These are phyloP conservation scores for Fusarium nygamai DNA, from an alignment of 2,329 filamentous ascomycete genomes.

Conservation along the genomic window DNA sequence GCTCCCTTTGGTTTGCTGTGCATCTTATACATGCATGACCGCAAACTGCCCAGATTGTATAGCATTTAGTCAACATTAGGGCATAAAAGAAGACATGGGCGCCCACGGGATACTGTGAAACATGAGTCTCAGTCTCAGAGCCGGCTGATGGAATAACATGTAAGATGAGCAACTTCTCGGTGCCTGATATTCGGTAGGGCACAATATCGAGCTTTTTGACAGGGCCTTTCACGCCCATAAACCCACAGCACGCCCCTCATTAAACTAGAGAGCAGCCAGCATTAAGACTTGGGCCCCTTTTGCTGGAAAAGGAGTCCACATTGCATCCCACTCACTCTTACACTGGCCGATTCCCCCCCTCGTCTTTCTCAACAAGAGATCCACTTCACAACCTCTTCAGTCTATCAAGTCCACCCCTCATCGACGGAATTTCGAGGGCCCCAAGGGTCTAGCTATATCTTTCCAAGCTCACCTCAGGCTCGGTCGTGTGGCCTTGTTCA, in stretches of 20 bases:
- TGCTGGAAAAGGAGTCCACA: conserved; percentile 37
- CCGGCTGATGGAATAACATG: not conserved
- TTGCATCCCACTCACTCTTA: conserved; percentile 36
- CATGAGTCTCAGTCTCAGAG: conserved; percentile 32
- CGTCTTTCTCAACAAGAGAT: conserved; percentile 23
- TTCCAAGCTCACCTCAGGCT: conserved; percentile 3
- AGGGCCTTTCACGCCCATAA: conserved; percentile 24
- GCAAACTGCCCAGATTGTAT: not conserved
- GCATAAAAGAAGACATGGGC: conserved; percentile 5
- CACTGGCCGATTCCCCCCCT: conserved; percentile 31
- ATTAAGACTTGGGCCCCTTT: conserved; percentile 33
- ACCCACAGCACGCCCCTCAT: conserved; percentile 36
- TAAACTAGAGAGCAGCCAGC: conserved; percentile 32
- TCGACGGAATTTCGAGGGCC: conserved; percentile 21
- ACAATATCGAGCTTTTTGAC: conserved; percentile 27
- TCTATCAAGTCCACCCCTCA: conserved; percentile 32
- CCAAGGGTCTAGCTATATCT: conserved; percentile 22
- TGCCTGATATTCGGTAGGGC: conserved; percentile 31
- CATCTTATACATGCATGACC: conserved; percentile 12
- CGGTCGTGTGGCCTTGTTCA: conserved; percentile 1
- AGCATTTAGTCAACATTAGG: not conserved
- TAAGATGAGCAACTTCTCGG: conserved; percentile 20
- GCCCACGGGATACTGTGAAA: conserved; percentile 16
- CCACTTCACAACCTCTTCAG: conserved; percentile 23
- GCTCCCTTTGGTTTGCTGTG: conserved; percentile 10